A percentile compares a stretch with the other conserved stretches of the same genome.
Conservation (phyloP, 441 rosid genomes). For the Erysimum pusillum region DNA sequence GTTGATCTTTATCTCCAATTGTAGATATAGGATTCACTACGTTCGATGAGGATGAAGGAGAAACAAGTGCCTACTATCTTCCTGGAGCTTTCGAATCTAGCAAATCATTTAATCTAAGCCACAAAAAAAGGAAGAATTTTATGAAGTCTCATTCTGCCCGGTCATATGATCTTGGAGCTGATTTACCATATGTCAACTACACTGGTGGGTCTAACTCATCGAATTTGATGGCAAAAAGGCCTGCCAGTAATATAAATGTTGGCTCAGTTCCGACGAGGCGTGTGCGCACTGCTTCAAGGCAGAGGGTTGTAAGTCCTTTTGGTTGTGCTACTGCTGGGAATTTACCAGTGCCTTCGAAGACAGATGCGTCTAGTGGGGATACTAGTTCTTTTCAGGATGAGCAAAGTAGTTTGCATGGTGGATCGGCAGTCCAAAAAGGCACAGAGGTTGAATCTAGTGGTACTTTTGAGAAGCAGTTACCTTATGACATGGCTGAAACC, state of each 20-base stretch:
- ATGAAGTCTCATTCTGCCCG: constrained; percentile 64
- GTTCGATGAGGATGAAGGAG: constrained; percentile 92
- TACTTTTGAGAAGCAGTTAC: constrained; percentile 76
- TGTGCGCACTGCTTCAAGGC: constrained; percentile 93
- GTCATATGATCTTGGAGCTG: constrained; percentile 73
- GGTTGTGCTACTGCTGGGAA: constrained; percentile 65
- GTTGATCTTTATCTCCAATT: constrained; percentile 49
- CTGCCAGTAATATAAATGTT: constrained; percentile 63
- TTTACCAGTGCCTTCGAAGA: constrained; percentile 64
- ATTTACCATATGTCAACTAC: constrained; percentile 63
- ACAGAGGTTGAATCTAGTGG: constrained; percentile 87
- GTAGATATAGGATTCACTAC: constrained; percentile 68
- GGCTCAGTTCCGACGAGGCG: constrained; percentile 93
- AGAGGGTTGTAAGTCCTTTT: constrained; percentile 76
- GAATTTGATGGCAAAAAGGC: constrained; percentile 69
- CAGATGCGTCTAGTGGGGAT: constrained; percentile 99
- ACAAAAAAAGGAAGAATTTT: constrained; percentile 71
- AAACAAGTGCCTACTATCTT: constrained; percentile 77
- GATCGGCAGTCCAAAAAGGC: constrained; percentile 75
- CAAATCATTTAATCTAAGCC: constrained; percentile 64
- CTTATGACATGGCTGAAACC: constrained; percentile 84
- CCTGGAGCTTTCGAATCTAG: constrained; percentile 71
- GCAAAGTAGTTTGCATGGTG: constrained; percentile 86
- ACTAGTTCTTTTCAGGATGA: constrained; percentile 98
- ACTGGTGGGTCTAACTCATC: constrained; percentile 63